phyloP scores from a whole-genome alignment of 331 rosid genomes.

The Erythrophleum ivorense region DNA sequence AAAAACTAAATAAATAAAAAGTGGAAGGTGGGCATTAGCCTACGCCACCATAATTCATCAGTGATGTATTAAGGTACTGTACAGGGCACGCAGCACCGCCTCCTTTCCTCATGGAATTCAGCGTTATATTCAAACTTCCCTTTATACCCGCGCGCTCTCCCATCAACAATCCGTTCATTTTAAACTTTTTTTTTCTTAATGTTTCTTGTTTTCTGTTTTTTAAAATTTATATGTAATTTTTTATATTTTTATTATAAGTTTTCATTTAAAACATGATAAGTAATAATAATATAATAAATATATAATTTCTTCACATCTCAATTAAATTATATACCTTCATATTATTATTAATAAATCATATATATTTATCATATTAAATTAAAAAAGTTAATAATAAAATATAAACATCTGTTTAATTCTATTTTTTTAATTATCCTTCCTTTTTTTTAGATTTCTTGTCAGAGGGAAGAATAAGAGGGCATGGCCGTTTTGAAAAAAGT shows the following conservation, averaged over 20 bases:
- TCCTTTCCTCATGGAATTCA: conserved; percentile 67
- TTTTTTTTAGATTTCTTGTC: conserved; percentile 14
- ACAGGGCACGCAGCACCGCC: conserved; percentile 27
- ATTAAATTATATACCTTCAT: no score
- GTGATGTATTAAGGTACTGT: conserved; percentile 10
- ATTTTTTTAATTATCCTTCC: neutral
- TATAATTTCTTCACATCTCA: no score
- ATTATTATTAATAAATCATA: no score
- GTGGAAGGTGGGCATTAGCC: conserved; percentile 20
- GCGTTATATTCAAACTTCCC: conserved; percentile 86
- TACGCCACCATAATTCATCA: conserved; percentile 28
- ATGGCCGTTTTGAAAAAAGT: conserved; percentile 49
- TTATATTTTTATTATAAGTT: no score
- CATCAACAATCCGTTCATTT: conserved; percentile 50
- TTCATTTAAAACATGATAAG: no score
- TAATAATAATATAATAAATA: no score
- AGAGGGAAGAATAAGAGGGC: conserved; percentile 35
- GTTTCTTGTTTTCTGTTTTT: no score
- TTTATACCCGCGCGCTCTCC: conserved; percentile 81
- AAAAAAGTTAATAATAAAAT: no score
- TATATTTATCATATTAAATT: no score
- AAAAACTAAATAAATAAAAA: neutral
- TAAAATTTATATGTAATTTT: no score
- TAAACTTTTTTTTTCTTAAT: neutral
- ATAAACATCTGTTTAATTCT: no score